These are phyloP conservation scores for Helotiales sp. DNA, from an alignment of 2,329 filamentous ascomycete species.

Conservation along the genomic window DNA sequence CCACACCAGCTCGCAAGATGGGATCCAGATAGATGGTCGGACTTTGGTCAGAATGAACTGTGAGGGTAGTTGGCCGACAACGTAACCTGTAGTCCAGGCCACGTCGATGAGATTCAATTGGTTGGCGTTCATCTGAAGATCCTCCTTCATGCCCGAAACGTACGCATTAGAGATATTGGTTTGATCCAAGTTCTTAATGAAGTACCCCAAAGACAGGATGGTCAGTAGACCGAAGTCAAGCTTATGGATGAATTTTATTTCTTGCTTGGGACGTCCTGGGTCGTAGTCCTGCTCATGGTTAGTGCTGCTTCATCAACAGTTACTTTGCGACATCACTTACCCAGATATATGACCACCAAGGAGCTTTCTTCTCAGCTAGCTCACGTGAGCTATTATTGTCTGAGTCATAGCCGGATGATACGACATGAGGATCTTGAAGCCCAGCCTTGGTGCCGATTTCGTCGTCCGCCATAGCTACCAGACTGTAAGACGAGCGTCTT, in stretches of 20 bases:
- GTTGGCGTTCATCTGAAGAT: slow-evolving; percentile 46
- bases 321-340: slow-evolving; percentile 7
- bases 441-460: neutral
- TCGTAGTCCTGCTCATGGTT: slow-evolving; percentile 26
- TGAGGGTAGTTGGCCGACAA: slow-evolving; percentile 45
- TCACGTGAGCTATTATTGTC: slow-evolving; percentile 9
- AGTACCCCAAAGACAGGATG: slow-evolving; percentile 31
- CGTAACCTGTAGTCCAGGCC: slow-evolving; percentile 55
- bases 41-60: slow-evolving; percentile 43
- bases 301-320: neutral
- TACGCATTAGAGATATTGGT: slow-evolving; percentile 40
- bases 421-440: neutral
- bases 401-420: slow-evolving; percentile 3
- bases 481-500: neutral
- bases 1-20: slow-evolving; percentile 41
- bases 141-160: slow-evolving; percentile 47
- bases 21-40: slow-evolving; percentile 45
- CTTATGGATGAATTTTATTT: slow-evolving; percentile 30
- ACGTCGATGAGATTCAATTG: slow-evolving; percentile 41
- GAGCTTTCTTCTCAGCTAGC: slow-evolving; percentile 13
- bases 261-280: slow-evolving; percentile 18
- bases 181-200: slow-evolving; percentile 33
- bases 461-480: neutral
- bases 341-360: slow-evolving; percentile 33
- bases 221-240: slow-evolving; percentile 31